Evolutionary conservation across 345 rosid species (phyloP).

Genomic region (Hirschfeldia incana): DNA sequence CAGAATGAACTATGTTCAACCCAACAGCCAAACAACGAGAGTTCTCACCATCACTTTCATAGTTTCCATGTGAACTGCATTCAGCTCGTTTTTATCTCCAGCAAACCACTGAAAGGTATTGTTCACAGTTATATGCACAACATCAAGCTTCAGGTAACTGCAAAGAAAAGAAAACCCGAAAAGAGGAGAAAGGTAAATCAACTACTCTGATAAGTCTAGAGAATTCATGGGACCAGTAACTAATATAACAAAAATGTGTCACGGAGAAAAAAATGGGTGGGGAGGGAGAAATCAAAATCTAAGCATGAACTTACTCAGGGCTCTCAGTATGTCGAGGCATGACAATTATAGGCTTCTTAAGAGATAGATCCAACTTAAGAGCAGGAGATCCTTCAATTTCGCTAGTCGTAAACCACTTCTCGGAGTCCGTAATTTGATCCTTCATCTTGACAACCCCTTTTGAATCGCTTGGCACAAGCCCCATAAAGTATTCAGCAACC

Average conservation of each 20-base stretch:
- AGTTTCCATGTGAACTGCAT: conserved; percentile 83
- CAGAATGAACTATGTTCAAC: conserved; percentile 20
- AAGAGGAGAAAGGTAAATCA: conserved; percentile 10
- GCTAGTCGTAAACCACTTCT: conserved; percentile 82
- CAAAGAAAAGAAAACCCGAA: conserved; percentile 31
- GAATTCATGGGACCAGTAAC: conserved; percentile 12
- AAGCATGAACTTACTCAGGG: conserved; percentile 65
- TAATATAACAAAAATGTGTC: conserved; percentile 18
- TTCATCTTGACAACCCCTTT: conserved; percentile 67
- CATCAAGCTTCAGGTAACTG: conserved; percentile 97
- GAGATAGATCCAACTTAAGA: conserved; percentile 85
- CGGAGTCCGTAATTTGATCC: conserved; percentile 87
- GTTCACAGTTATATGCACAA: conserved; percentile 82
- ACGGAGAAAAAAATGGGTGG: background rate
- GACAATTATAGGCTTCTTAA: conserved; percentile 85
- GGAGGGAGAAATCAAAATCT: conserved; percentile 20
- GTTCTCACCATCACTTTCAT: conserved; percentile 79
- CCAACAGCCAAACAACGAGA: conserved; percentile 16
- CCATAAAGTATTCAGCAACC: conserved; percentile 85
- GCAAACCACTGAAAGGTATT: conserved; percentile 84
- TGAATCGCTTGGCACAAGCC: conserved; percentile 77
- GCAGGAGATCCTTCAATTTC: conserved; percentile 98
- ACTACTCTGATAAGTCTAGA: background rate
- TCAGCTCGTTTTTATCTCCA: conserved; percentile 73
- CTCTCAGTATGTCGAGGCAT: conserved; percentile 95